Percentiles rank a stretch among this genome's conserved stretches.
Evolutionary conservation across 2,329 filamentous ascomycete genomes (phyloP).

Genomic region (Fusarium sp.): DNA sequence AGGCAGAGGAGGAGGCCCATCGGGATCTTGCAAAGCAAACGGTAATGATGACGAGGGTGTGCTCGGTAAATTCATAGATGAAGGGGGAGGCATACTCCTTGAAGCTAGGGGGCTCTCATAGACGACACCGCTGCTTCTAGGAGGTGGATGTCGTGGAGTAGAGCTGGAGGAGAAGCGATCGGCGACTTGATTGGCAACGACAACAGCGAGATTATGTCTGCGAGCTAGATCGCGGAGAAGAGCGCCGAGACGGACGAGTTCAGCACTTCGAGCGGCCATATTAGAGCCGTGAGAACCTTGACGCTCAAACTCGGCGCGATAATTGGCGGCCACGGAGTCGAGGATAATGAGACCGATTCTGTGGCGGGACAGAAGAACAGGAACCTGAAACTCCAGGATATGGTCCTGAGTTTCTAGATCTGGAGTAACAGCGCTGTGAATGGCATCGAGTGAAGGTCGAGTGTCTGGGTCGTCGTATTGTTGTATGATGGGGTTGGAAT

Average conservation of each 20-base stretch:
- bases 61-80: slow-evolving; percentile 51
- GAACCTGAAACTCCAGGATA: slow-evolving; percentile 92
- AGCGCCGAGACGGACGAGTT: slow-evolving; percentile 83
- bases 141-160: slow-evolving; percentile 40
- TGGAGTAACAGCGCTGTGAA: slow-evolving; percentile 86
- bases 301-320: slow-evolving; percentile 88
- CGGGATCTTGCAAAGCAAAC: slow-evolving; percentile 50
- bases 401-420: slow-evolving; percentile 97
- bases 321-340: slow-evolving; percentile 96
- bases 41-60: slow-evolving; percentile 60
- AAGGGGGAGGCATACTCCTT: slow-evolving; percentile 57
- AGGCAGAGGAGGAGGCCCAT: slow-evolving; percentile 57
- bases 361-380: slow-evolving; percentile 83
- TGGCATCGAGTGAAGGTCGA: slow-evolving; percentile 77
- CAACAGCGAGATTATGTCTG: slow-evolving; percentile 82
- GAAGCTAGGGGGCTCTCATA: slow-evolving; percentile 68
- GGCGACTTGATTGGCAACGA: slow-evolving; percentile 95
- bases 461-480: slow-evolving; percentile 41
- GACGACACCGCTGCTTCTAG: slow-evolving; percentile 42
- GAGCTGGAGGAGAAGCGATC: slow-evolving; percentile 77
- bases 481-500: slow-evolving; percentile 73
- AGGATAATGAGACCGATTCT: slow-evolving; percentile 86
- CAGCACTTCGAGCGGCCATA: slow-evolving; percentile 82
- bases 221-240: slow-evolving; percentile 83
- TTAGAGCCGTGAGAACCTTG: slow-evolving; percentile 64